Evolutionary conservation across 805 yeast species (phyloP), one percentile per base, ranked within the genome.

Genomic region (Saturnispora bothae): DNA sequence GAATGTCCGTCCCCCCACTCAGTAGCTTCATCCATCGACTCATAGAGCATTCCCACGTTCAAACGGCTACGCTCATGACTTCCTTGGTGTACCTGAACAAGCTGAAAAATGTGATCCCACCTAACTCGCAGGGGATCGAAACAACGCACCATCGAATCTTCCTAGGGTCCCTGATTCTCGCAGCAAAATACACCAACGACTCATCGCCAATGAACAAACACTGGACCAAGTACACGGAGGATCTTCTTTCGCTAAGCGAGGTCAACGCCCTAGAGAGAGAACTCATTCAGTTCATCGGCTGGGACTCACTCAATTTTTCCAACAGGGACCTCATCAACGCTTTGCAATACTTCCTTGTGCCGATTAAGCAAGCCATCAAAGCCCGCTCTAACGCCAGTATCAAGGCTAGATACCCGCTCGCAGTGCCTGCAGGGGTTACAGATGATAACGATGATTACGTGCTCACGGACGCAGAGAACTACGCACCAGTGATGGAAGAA

Each of bases 171-270:
- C 68, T 89, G 40, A 84, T 89, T 31, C 62, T 92, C 34, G 83
- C 95, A n/a, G 96, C 97, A 13, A 89, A 89, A 64, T 78, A 77
- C 45, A 71, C 88, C 46, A 89, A 89, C 60, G 98, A 89, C 64
- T 82, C 95, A 3, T 79, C 94, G 16, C 98, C 98, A 31, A 71
- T 89, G 56, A 89, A 89, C 63, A 88, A 82, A 62, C 96, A 92
- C 64, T 89, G 98, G 98, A 79, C 95, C 4, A 70, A 75, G 43
- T 88, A 89, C 65, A 88, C 97, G 3, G 78, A 80, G 54, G 96
- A 96, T 1, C 66, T 92, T 31, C 70, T 89, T 43, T 56, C 77
- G 8, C 63, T 83, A 28, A 68, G 68, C 17, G 97, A 89, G 53
- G 85, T 92, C 38, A 92, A 89, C 60, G 76, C 86, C 46, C 82